Percentiles rank a stretch among this genome's conserved stretches.
phyloP scores from a whole-genome alignment of 208 protist species.

The Angomonas ambiguus region DNA sequence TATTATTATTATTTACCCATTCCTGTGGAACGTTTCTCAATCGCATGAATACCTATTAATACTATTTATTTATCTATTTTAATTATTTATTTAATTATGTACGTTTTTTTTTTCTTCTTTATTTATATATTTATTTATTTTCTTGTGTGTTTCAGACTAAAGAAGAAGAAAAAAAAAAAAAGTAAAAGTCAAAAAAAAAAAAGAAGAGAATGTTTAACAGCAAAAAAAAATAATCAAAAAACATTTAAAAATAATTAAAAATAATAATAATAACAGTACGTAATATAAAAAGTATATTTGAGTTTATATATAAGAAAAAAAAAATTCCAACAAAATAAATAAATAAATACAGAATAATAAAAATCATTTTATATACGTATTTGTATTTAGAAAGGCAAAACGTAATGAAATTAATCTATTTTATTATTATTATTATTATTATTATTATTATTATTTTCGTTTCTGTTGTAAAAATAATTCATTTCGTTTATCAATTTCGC shows the following conservation, averaged over 20 bases:
- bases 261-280: background rate
- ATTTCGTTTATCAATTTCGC: too few relatives aligned
- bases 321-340: background rate
- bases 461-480: too few relatives aligned
- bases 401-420: background rate
- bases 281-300: background rate
- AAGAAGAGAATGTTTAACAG: background rate
- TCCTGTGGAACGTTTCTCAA: too few relatives aligned
- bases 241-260: background rate
- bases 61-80: background rate
- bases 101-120: constrained; percentile 1
- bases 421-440: background rate
- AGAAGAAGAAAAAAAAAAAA: background rate
- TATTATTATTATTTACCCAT: background rate
- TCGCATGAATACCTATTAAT: too few relatives aligned
- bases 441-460: background rate
- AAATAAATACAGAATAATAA: background rate
- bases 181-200: constrained; percentile 1
- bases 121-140: background rate
- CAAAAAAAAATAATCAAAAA: constrained; percentile 5
- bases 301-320: constrained; percentile 2
- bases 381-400: background rate
- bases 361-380: background rate
- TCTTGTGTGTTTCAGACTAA: background rate
- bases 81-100: background rate